These are phyloP conservation scores for Trichoderma reesei DNA, from an alignment of 495 filamentous ascomycete species.

Conservation along the genomic window DNA sequence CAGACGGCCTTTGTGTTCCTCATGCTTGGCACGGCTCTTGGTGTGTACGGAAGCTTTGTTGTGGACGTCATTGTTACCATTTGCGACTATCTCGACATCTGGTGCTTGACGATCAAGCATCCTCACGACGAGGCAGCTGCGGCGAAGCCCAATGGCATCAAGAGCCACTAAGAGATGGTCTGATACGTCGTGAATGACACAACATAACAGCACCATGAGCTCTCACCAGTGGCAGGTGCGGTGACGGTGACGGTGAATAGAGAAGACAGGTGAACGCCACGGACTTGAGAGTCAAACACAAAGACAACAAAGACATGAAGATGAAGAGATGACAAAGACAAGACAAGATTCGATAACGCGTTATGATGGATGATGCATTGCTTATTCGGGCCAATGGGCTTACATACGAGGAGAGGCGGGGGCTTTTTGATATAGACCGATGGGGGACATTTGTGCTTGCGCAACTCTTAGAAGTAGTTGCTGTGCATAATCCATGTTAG, in stretches of 20 bases:
- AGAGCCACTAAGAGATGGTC: conserved; percentile 18
- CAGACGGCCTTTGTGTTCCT: conserved; percentile 80
- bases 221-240: background rate
- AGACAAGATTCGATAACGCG: background rate
- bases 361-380: background rate
- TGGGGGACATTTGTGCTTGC: background rate
- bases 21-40: conserved; percentile 68
- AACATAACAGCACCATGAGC: background rate
- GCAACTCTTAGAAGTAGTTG: background rate
- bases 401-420: background rate
- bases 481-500: background rate
- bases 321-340: background rate
- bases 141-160: conserved; percentile 22
- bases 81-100: conserved; percentile 96
- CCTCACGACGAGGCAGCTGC: conserved; percentile 39
- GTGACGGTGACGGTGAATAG: background rate
- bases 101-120: conserved; percentile 95
- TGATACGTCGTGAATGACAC: background rate
- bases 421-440: background rate
- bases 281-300: background rate
- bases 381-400: background rate
- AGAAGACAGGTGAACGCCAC: background rate
- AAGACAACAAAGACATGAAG: too few species aligned
- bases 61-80: conserved; percentile 94
- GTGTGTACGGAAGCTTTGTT: conserved; percentile 92